Percentiles rank a stretch among this genome's conserved stretches.
These are phyloP conservation scores for Cudoniella acicularis DNA, from an alignment of 495 filamentous ascomycete species.

Conservation along the genomic window DNA sequence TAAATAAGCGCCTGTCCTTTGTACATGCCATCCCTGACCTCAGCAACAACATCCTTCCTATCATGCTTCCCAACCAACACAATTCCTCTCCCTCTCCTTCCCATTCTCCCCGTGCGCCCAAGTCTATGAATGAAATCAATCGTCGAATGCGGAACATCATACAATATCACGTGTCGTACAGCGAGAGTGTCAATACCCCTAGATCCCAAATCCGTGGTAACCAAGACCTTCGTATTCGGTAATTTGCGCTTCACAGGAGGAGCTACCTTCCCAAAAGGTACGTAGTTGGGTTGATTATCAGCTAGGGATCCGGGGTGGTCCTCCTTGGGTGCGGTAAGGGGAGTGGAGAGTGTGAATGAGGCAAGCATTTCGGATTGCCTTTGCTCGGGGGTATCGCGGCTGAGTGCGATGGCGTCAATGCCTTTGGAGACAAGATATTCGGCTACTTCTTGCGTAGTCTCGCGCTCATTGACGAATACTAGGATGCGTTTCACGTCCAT, in stretches of 20 bases:
- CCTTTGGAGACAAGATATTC: conserved; percentile 77
- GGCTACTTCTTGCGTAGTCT: conserved; percentile 76
- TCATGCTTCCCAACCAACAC: conserved; percentile 89
- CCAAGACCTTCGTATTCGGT: conserved; percentile 80
- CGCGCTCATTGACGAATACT: conserved; percentile 97
- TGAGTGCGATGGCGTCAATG: conserved; percentile 79
- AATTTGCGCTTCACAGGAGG: conserved; percentile 29
- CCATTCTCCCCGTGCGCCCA: conserved; percentile 89
- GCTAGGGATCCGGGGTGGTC: conserved; percentile 28
- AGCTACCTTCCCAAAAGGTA: conserved; percentile 17
- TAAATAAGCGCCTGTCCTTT: conserved; percentile 83
- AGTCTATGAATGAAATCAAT: conserved; percentile 97
- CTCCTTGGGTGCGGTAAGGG: conserved; percentile 37
- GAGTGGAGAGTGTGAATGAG: conserved; percentile 63
- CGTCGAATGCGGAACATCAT: conserved; percentile 92
- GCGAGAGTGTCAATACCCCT: conserved; percentile 93
- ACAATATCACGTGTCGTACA: conserved; percentile 85
- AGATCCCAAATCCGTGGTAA: conserved; percentile 89
- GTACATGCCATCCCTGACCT: conserved; percentile 94
- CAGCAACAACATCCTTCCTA: conserved; percentile 81
- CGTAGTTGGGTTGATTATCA: conserved; percentile 26
- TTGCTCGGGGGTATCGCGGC: conserved; percentile 71
- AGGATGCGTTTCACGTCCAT: conserved; percentile 79
- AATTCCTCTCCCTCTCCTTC: conserved; percentile 80
- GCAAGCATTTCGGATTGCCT: conserved; percentile 70